Base-by-base conservation (phyloP, 805 yeast species). In the Saccharomycopsis capsularis region DNA sequence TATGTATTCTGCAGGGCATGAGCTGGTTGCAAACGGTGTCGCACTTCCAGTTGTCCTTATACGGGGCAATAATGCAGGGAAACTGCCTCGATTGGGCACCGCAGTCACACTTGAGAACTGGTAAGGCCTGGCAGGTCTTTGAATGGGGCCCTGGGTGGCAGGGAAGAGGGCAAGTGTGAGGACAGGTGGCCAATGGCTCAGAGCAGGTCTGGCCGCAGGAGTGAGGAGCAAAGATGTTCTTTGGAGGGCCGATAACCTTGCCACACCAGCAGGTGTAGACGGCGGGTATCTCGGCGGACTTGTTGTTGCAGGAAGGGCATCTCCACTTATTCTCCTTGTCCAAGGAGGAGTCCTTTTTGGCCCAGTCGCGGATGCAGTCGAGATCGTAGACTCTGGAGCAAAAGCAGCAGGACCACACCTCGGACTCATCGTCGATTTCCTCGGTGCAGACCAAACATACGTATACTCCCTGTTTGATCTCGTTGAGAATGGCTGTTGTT, bases 81-180 rank as follows among this genome's bases (percentile, higher is more conserved):
- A 78, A 65, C 59, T 85, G 93, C 46, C 74, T 75, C 15, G 70
- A 62, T 44, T 75, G 69, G 36, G 73, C 74, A 1, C 96, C 96
- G 68, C 97, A 89, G 25, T 70, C 68, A 64, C 96, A 89, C 36
- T 66, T 66, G 68, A 84, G 65, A 7, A 68, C 64, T 0, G 95
- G 91, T 61, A 83, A 65, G 1, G 95, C 88, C 13, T 84, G 80
- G 67, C 97, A 89, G 23, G 69, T 69, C 36, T 69, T 69, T 0
- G 87, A 79, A 63, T 90, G 96, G 1, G 89, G 84, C 0, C 96
- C 97, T 2, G 96, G 91, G 62, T 89, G 97, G 61, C 97, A 89
- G 15, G 74, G 72, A 3, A 79, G 66, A 1, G 85, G 65, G 60
- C 97, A 89, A 2, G 79, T 76, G 61, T 89, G 97, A 1, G 80